Conservation (phyloP, 805 yeast species). For the Lipomyces spencermartinsiae region DNA sequence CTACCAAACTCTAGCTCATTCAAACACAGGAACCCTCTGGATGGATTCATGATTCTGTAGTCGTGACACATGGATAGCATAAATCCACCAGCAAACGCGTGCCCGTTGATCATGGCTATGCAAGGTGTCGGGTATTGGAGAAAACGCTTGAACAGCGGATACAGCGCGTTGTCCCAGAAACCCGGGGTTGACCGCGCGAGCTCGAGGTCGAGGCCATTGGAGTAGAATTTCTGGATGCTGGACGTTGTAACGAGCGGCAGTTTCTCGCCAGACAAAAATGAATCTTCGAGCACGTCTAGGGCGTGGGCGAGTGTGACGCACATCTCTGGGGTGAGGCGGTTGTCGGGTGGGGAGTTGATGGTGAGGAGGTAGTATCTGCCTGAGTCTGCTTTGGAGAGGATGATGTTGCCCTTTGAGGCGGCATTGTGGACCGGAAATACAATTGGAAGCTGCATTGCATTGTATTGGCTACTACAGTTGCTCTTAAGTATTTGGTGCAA, state of each 20-base stretch:
- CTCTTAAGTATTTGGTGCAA: no score
- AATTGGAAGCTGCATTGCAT: constrained; percentile 15
- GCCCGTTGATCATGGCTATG: constrained; percentile 50
- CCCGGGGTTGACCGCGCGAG: constrained; percentile 45
- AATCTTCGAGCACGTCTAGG: constrained; percentile 43
- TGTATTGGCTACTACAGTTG: neutral
- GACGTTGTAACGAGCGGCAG: constrained; percentile 50
- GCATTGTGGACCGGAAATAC: constrained; percentile 19
- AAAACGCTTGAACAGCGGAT: constrained; percentile 45
- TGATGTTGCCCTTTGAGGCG: constrained; percentile 16
- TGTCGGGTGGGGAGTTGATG: constrained; percentile 47
- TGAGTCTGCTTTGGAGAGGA: constrained; percentile 31
- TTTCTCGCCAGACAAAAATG: constrained; percentile 38
- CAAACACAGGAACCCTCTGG: constrained; percentile 49
- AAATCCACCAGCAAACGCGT: constrained; percentile 52
- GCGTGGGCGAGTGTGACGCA: constrained; percentile 47
- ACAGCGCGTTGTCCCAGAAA: constrained; percentile 46
- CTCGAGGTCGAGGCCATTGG: constrained; percentile 50
- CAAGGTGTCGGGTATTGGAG: constrained; percentile 51
- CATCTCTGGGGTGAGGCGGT: constrained; percentile 46
- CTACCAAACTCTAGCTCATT: constrained; percentile 48
- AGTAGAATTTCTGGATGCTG: constrained; percentile 47
- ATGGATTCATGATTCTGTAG: constrained; percentile 50
- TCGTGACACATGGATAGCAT: constrained; percentile 49
- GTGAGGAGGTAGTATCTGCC: constrained; percentile 45